These are phyloP conservation scores for Thelonectria discophora DNA, from an alignment of 2,329 filamentous ascomycete genomes.

Conservation along the genomic window DNA sequence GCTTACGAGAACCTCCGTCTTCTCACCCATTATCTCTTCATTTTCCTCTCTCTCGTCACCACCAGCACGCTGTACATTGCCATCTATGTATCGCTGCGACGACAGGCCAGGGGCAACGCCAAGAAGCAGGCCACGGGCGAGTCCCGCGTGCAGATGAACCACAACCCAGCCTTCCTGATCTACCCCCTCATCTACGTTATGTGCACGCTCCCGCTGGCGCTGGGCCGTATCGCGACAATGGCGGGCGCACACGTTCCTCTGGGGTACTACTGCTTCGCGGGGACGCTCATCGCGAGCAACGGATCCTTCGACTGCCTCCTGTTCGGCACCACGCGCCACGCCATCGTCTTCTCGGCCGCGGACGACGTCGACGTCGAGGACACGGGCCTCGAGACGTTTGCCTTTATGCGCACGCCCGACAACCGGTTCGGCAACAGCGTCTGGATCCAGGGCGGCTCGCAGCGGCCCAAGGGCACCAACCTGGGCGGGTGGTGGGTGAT, in stretches of 20 bases:
- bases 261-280: conserved; percentile 66
- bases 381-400: conserved; percentile 60
- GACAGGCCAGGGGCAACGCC: conserved; percentile 22
- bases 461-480: conserved; percentile 13
- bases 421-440: conserved; percentile 53
- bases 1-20: conserved; percentile 63
- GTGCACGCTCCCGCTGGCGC: conserved; percentile 71
- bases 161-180: conserved; percentile 65
- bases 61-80: conserved; percentile 51
- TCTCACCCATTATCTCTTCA: conserved; percentile 70
- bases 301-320: conserved; percentile 63
- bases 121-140: not conserved
- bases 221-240: conserved; percentile 70
- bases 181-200: conserved; percentile 74
- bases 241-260: conserved; percentile 59
- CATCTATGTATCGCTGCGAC: conserved; percentile 51
- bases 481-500: conserved; percentile 42
- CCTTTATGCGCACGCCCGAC: conserved; percentile 55
- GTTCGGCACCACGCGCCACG: conserved; percentile 59
- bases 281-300: conserved; percentile 64
- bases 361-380: conserved; percentile 51
- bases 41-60: conserved; percentile 55
- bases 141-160: conserved; percentile 30
- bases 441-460: conserved; percentile 43
- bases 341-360: conserved; percentile 56